Evolutionary conservation across 805 yeast species (phyloP).

Genomic region (Candida qinlingensis): DNA sequence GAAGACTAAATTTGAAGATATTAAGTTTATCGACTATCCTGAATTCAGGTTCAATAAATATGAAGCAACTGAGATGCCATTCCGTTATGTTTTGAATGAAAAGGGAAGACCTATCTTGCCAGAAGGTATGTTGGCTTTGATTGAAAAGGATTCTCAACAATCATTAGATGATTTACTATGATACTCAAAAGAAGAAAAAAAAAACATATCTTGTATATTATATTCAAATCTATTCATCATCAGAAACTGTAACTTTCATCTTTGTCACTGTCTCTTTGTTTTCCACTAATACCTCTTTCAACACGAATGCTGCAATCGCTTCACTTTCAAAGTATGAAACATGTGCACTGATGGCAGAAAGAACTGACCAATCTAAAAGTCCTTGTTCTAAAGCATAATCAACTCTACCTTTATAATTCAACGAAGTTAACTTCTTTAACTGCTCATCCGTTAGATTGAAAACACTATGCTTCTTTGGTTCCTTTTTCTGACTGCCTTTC

Average conservation of each 20-base stretch:
- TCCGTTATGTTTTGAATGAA: slow-evolving; percentile 72
- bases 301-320: slow-evolving; percentile 74
- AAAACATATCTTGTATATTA: no score
- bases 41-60: slow-evolving; percentile 82
- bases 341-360: slow-evolving; percentile 84
- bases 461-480: slow-evolving; percentile 15
- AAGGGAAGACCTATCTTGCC: slow-evolving; percentile 79
- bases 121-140: slow-evolving; percentile 82
- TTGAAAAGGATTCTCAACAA: slow-evolving; percentile 81
- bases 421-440: slow-evolving; percentile 33
- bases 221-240: not conserved
- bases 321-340: slow-evolving; percentile 82
- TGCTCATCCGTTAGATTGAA: slow-evolving; percentile 23
- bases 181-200: not conserved
- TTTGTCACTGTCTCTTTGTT: slow-evolving; percentile 19
- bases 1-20: slow-evolving; percentile 55
- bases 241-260: slow-evolving; percentile 23
- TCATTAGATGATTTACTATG: slow-evolving; percentile 59
- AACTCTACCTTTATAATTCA: slow-evolving; percentile 72
- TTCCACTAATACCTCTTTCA: slow-evolving; percentile 45
- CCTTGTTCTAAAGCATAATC: slow-evolving; percentile 81
- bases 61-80: slow-evolving; percentile 98
- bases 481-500: slow-evolving; percentile 9
- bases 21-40: slow-evolving; percentile 87
- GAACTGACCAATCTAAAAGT: slow-evolving; percentile 68